phyloP scores from a whole-genome alignment of 2,329 filamentous ascomycete genomes.

The Thelonectria rubi region DNA sequence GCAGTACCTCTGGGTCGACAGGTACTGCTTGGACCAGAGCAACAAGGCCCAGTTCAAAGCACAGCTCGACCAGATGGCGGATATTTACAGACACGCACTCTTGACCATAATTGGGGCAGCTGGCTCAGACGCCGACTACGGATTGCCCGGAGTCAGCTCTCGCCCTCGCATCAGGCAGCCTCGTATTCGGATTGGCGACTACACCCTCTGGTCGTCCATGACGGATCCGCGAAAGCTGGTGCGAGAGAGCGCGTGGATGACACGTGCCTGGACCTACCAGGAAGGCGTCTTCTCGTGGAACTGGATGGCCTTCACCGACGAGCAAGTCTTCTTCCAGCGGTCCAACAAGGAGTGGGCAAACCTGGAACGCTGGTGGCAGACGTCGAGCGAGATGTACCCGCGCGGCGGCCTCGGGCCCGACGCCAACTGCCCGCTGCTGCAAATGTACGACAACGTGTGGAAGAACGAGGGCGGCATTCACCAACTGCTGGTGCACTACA shows the following conservation, averaged over 20 bases:
- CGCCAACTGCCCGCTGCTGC: constrained; percentile 8
- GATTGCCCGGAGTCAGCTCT: constrained; percentile 19
- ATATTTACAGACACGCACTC: constrained; percentile 25
- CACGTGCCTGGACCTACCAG: constrained; percentile 25
- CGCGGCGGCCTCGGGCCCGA: constrained; percentile 12
- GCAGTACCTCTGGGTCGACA: constrained; percentile 24
- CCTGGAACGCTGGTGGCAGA: constrained; percentile 22
- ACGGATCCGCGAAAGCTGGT: constrained; percentile 16
- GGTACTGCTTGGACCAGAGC: constrained; percentile 25
- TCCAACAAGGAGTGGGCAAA: constrained; percentile 23
- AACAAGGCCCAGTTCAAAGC: constrained; percentile 19
- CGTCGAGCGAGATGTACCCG: constrained; percentile 24
- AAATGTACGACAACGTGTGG: constrained; percentile 20
- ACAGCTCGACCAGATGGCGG: constrained; percentile 24
- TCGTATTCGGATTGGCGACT: constrained; percentile 17
- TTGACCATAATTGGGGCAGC: constrained; percentile 17
- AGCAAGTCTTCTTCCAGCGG: constrained; percentile 24
- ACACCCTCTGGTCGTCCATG: constrained; percentile 25
- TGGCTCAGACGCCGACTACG: constrained; percentile 24
- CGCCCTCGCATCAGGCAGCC: constrained; percentile 16
- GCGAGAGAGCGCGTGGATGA: constrained; percentile 15
- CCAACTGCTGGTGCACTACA: constrained; percentile 6
- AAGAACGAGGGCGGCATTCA: constrained; percentile 19
- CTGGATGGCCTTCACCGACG: constrained; percentile 26
- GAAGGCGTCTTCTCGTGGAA: constrained; percentile 22